Percentiles rank a stretch among this genome's conserved stretches.
Conservation (phyloP, 1,284 basidiomycete genomes). For the Leccinum angustisporum region DNA sequence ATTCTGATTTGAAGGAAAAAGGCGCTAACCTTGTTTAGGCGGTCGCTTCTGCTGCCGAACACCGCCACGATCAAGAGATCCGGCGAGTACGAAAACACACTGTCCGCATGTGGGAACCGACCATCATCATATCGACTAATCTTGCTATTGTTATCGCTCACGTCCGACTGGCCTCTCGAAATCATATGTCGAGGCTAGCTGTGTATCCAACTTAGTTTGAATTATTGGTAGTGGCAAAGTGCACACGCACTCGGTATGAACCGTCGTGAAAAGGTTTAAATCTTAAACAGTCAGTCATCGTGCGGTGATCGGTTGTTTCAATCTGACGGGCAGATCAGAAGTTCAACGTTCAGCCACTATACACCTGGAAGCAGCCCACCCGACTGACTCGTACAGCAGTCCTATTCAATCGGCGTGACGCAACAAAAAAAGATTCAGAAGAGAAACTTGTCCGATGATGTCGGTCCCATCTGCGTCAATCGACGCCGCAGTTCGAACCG, state of each 20-base stretch:
- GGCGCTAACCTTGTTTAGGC: neutral
- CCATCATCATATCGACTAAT: neutral
- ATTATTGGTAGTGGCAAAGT: neutral
- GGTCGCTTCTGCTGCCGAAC: neutral
- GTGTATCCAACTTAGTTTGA: neutral
- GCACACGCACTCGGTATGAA: neutral
- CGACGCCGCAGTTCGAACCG: neutral
- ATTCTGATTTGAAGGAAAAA: neutral
- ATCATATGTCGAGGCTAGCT: neutral
- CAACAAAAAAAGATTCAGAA: neutral
- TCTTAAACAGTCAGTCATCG: constrained; percentile 8
- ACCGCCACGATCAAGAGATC: neutral
- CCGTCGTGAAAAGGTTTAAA: neutral
- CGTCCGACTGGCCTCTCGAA: neutral
- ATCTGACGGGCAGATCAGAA: constrained; percentile 8
- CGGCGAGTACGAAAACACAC: constrained; percentile 3
- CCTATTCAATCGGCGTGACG: neutral
- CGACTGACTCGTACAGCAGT: neutral
- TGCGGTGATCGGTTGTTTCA: constrained; percentile 13
- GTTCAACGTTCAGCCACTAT: constrained; percentile 7
- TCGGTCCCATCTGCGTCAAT: constrained; percentile 3
- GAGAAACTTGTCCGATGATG: constrained; percentile 11
- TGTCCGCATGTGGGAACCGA: neutral
- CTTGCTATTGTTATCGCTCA: neutral
- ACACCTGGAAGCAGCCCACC: neutral